Percentiles rank a stretch among this genome's conserved stretches.
Evolutionary conservation across 2,329 filamentous ascomycete species (phyloP).

Genomic region (Dothiorella sarmentorum): DNA sequence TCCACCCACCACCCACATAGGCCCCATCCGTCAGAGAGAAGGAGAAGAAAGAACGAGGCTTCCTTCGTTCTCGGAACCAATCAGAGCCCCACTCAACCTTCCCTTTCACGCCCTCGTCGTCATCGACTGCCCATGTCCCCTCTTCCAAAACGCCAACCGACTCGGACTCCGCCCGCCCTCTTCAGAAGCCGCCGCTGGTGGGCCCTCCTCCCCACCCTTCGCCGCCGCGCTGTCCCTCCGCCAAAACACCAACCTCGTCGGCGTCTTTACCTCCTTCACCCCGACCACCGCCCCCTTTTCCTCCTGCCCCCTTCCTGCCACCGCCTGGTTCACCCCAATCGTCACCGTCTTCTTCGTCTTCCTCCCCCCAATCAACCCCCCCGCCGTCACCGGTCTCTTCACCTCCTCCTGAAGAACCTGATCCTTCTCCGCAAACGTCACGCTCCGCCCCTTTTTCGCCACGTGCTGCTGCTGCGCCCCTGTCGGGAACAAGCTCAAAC

Average conservation of each 20-base stretch:
- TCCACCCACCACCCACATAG: too few relatives aligned
- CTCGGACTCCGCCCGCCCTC: not conserved
- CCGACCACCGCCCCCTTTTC: not conserved
- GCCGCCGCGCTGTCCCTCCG: not conserved
- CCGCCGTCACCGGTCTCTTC: not conserved
- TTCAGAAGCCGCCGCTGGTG: not conserved
- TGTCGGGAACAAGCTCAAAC: not conserved
- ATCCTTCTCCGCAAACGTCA: not conserved
- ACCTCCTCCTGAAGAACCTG: not conserved
- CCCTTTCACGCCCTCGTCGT: not conserved
- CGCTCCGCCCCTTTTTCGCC: not conserved
- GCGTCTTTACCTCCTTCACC: not conserved
- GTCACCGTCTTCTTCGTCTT: not conserved
- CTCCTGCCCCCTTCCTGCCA: not conserved
- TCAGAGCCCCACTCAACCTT: too few relatives aligned
- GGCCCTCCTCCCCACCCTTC: not conserved
- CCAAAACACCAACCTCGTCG: not conserved
- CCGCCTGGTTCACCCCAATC: too few relatives aligned
- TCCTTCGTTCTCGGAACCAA: too few relatives aligned
- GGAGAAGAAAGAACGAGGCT: too few relatives aligned
- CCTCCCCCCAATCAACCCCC: too few relatives aligned
- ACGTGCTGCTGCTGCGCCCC: not conserved
- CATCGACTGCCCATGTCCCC: too few relatives aligned
- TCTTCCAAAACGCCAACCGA: slow-evolving; percentile 13
- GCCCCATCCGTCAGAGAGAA: too few relatives aligned